Evolutionary conservation across 768 basidiomycete genomes (phyloP), one percentile per base, ranked within the genome.

Genomic region (Pleurotus giganteus): DNA sequence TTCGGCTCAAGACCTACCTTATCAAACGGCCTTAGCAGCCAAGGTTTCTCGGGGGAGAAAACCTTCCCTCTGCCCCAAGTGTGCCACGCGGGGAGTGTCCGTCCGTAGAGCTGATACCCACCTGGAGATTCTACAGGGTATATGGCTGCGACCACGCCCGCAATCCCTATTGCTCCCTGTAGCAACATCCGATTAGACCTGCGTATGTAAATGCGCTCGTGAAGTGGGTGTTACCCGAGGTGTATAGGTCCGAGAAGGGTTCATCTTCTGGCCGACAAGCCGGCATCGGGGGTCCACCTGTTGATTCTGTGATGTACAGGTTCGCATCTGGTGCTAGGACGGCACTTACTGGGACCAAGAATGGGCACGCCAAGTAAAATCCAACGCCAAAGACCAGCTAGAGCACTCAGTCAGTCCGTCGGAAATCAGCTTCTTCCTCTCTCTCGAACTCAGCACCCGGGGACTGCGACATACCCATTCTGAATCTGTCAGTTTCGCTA

Each of bases 261-360:
- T 89, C 83, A 88, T 87, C 65, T 89, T 89, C 56, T 88, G 86
- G 0, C 82, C 84, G 4, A 83, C 74, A 0, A 89, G 65, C 32
- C 85, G 71, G 55, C 77, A 80, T 27, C 82, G 71, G 6, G 81
- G 82, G 61, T 84, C 82, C 15, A 85, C 74, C 82, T 84, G 55
- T 3, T 23, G n/a, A 32, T 6, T 4, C 24, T n/a, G 26, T 3
- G 37, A 26, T 49, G 21, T 44, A 52, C 32, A 56, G 13, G 19
- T 4, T 27, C 13, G 23, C 8, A 24, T 9, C 47, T 2, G 12
- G 26, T 2, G 42, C 12, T 4, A 19, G 43, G 27, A 19, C 41
- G 23, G 21, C n/a, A 57, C 76, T 58, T 50, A 81, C 84, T 19
- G 84, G 82, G 3, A 85, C 72, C 5, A 85, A 63, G 61, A 86